Evolutionary conservation across 1,284 basidiomycete genomes (phyloP).

Genomic region (Fomitiporia mediterranea): DNA sequence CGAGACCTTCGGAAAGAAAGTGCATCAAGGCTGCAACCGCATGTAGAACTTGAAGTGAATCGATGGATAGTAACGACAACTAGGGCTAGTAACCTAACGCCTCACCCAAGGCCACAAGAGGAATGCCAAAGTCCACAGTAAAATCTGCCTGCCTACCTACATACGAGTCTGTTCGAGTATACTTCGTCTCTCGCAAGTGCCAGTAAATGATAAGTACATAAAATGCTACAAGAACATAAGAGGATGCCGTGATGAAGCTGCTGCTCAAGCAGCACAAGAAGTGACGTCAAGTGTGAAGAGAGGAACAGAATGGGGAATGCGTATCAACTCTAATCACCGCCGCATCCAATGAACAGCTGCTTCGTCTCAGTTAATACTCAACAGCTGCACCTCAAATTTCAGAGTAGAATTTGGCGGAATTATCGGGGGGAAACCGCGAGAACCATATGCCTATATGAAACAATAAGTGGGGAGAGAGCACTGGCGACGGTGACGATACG

Average conservation of each 20-base stretch:
- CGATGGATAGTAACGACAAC: no score
- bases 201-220: constrained; percentile 7
- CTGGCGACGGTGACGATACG: constrained; percentile 24
- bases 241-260: neutral
- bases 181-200: neutral
- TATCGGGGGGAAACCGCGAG: constrained; percentile 72
- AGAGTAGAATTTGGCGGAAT: constrained; percentile 77
- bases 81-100: no score
- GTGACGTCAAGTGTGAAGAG: neutral
- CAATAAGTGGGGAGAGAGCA: neutral
- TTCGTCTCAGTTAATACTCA: constrained; percentile 53
- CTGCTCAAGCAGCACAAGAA: neutral
- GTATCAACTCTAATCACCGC: neutral
- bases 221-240: constrained; percentile 10
- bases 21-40: no score
- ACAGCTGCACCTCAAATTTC: constrained; percentile 77
- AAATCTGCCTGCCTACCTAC: neutral
- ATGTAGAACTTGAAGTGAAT: no score
- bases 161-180: constrained; percentile 1
- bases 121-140: no score
- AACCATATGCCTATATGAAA: constrained; percentile 56
- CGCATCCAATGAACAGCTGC: neutral
- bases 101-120: no score
- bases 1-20: no score
- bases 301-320: neutral